Evolutionary conservation across 805 yeast genomes (phyloP).

Genomic region (Candida patagonica): DNA sequence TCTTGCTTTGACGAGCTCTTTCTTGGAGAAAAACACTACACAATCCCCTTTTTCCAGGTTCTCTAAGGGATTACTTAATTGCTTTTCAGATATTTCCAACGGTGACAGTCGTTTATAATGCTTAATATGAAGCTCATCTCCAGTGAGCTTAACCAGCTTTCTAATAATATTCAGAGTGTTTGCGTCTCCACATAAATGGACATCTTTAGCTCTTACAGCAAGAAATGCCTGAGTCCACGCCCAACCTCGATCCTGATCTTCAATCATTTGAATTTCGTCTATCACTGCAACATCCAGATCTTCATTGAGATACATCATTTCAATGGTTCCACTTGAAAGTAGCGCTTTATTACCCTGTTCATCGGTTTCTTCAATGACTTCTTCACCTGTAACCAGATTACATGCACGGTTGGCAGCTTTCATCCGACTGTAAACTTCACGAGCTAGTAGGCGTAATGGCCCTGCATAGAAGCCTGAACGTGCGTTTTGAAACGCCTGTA

Average conservation of each 20-base stretch:
- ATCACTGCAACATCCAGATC: slow-evolving; percentile 80
- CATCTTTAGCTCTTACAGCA: slow-evolving; percentile 76
- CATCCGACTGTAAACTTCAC: slow-evolving; percentile 84
- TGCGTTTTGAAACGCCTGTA: slow-evolving; percentile 54
- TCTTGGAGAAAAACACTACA: slow-evolving; percentile 76
- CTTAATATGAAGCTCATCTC: slow-evolving; percentile 69
- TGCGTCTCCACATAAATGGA: slow-evolving; percentile 91
- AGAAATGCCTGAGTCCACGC: slow-evolving; percentile 91
- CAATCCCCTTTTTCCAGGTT: slow-evolving; percentile 66
- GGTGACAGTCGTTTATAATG: slow-evolving; percentile 68
- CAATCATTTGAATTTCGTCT: slow-evolving; percentile 95
- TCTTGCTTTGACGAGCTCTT: slow-evolving; percentile 58
- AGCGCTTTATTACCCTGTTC: slow-evolving; percentile 60
- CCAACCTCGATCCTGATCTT: slow-evolving; percentile 70
- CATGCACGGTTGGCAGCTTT: slow-evolving; percentile 57
- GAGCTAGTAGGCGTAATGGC: slow-evolving; percentile 79
- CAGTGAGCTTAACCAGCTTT: slow-evolving; percentile 54
- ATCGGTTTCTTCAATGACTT: slow-evolving; percentile 64
- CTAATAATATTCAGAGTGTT: slow-evolving; percentile 64
- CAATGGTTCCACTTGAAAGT: slow-evolving; percentile 81
- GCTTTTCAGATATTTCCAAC: slow-evolving; percentile 42
- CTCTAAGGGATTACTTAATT: slow-evolving; percentile 23
- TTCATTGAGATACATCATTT: slow-evolving; percentile 69
- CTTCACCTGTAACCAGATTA: slow-evolving; percentile 93
- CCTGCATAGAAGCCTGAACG: slow-evolving; percentile 88